These are phyloP conservation scores for Neolentinus lepideus DNA, from an alignment of 1,284 basidiomycete genomes.

Conservation along the genomic window DNA sequence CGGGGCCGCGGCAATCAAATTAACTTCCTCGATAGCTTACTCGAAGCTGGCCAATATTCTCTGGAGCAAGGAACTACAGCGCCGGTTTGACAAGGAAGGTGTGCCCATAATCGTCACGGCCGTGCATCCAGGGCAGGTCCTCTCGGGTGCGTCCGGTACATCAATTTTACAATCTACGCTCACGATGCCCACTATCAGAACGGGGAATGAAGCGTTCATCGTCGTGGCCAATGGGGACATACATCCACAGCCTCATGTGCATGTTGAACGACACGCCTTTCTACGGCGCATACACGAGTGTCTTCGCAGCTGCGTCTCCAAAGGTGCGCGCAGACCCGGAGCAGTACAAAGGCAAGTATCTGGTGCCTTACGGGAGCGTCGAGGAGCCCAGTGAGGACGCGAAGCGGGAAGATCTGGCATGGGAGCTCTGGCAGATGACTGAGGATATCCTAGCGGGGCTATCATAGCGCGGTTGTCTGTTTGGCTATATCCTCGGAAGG, in stretches of 20 bases:
- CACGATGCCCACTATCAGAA: neutral
- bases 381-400: conserved; percentile 17
- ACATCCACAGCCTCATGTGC: neutral
- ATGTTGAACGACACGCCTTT: neutral
- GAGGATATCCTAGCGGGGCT: conserved; percentile 23
- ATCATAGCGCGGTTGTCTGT: neutral
- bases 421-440: conserved; percentile 36
- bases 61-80: neutral
- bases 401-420: conserved; percentile 28
- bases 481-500: conserved; percentile 1
- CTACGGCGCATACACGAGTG: neutral
- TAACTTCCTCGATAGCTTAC: neutral
- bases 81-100: neutral
- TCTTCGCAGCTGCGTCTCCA: neutral
- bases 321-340: neutral
- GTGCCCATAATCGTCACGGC: neutral
- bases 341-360: conserved; percentile 23
- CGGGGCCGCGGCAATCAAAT: neutral
- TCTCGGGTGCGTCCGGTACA: neutral
- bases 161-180: neutral
- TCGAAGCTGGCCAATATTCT: conserved; percentile 1
- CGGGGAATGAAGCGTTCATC: neutral
- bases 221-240: neutral
- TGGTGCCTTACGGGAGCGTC: conserved; percentile 30
- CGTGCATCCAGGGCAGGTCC: neutral